Evolutionary conservation across 257 asterid genomes (phyloP), one percentile per base, ranked within the genome.

Genomic region (Jasminum sambac): DNA sequence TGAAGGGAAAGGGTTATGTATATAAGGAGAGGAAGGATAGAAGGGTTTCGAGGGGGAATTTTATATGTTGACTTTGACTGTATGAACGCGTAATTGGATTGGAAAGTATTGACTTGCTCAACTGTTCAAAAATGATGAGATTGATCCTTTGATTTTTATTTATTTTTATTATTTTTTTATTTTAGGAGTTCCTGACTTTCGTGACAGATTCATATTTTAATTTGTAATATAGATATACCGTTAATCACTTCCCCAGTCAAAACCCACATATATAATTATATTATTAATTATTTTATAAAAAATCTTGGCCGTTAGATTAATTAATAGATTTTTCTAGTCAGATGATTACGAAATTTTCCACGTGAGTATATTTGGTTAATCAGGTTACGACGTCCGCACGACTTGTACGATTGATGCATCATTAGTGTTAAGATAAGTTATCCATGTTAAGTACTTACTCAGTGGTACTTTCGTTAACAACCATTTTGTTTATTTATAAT

Each of bases 21-120:
- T 44, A 44, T 44, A 16, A 19, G 19, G 3, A 8, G 37, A 21
- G 4, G 1, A 30, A 30, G 4, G 26, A 40, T 7, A 37, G 17
- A 12, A 60, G 14, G 68, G 76, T 55, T 23, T 46, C 11, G 70
- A 50, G 38, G 67, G 60, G 19, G 62, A 59, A 34, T 16, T 11
- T 43, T 12, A 14, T 37, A 17, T 11, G 30, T 23, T 23, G 71
- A 70, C 72, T 75, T 77, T 64, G 68, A 65, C 69, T 41, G 4
- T 38, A 46, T 1, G 21, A 40, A 57, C 82, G 76, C 79, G 74
- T 78, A 25, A 66, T 1, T 2, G 11, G 1, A 4, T 11, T 23
- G 25, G 66, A 60, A 38, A 5, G 4, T 52, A 58, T 64, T 69
- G 79, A 78, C 76, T 30, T 36, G 14, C 66, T 73, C 73, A 74